A percentile compares a stretch with the other conserved stretches of the same genome.
Evolutionary conservation across 1,284 basidiomycete species (phyloP).

Genomic region (Stygiomarasmius scandens): DNA sequence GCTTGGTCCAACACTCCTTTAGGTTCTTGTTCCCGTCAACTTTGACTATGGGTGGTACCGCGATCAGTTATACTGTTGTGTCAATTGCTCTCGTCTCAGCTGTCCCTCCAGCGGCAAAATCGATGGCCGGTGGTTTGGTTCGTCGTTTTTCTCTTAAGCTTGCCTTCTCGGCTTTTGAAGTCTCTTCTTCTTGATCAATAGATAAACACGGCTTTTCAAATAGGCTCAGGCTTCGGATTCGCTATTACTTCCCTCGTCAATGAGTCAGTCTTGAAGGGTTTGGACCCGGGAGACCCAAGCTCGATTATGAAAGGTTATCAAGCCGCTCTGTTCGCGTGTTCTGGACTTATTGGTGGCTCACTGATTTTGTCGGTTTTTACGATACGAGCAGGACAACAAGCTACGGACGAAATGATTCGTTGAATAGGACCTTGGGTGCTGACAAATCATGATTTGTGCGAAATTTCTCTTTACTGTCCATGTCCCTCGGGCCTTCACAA

Average conservation of each 20-base stretch:
- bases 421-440: no score
- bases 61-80: constrained; percentile 5
- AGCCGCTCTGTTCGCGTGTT: constrained; percentile 14
- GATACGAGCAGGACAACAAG: constrained; percentile 12
- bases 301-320: constrained; percentile 17
- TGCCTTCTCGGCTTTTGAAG: not conserved
- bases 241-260: constrained; percentile 15
- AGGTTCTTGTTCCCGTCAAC: constrained; percentile 2
- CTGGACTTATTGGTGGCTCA: constrained; percentile 13
- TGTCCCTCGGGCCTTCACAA: no score
- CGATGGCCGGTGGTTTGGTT: constrained; percentile 6
- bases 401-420: constrained; percentile 11
- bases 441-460: no score
- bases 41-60: not conserved
- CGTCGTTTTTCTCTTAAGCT: not conserved
- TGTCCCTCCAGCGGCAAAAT: constrained; percentile 3
- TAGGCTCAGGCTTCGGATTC: constrained; percentile 14
- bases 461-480: no score
- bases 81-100: constrained; percentile 9
- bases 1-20: no score
- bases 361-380: constrained; percentile 10
- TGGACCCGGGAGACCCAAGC: constrained; percentile 9
- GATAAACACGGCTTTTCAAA: constrained; percentile 17
- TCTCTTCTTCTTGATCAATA: not conserved
- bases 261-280: constrained; percentile 10